phyloP scores from a whole-genome alignment of 2,329 filamentous ascomycete species.

The Stenocarpella maydis region DNA sequence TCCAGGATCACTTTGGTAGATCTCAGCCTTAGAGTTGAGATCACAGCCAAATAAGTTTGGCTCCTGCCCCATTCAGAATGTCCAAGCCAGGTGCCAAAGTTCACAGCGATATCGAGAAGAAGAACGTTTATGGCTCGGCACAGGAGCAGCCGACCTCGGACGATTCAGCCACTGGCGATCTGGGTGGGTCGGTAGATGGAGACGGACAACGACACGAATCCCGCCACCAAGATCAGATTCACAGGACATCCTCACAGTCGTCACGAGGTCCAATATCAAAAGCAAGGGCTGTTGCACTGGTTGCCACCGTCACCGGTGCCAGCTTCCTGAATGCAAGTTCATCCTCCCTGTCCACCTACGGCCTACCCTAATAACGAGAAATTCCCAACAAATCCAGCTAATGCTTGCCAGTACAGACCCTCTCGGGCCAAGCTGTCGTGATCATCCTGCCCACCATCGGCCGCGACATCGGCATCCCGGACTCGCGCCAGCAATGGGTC shows the following conservation, averaged over 20 bases:
- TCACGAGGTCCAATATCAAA: slow-evolving; percentile 51
- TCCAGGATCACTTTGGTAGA: not conserved
- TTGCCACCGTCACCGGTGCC: slow-evolving; percentile 62
- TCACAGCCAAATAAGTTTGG: not conserved
- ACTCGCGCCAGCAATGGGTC: slow-evolving; percentile 70
- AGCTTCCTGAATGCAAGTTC: slow-evolving; percentile 61
- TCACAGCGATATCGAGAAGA: not conserved
- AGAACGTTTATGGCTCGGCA: not conserved
- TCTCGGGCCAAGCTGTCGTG: slow-evolving; percentile 66
- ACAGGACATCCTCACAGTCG: not conserved
- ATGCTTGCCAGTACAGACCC: slow-evolving; percentile 49
- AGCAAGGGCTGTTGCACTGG: slow-evolving; percentile 61
- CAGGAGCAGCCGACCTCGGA: slow-evolving; percentile 25
- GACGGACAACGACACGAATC: not conserved
- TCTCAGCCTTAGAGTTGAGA: slow-evolving; percentile 1
- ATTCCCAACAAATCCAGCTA: slow-evolving; percentile 30
- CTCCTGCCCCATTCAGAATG: not conserved
- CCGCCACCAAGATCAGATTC: not conserved
- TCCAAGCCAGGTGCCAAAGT: not conserved
- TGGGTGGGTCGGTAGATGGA: slow-evolving; percentile 2
- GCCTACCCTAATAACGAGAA: too few species aligned
- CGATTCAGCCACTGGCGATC: slow-evolving; percentile 13
- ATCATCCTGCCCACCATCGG: slow-evolving; percentile 72
- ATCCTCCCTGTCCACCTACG: not conserved
- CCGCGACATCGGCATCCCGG: slow-evolving; percentile 62